Evolutionary conservation across 306 rosid species (phyloP).

Genomic region (Quercus aquifolioides): DNA sequence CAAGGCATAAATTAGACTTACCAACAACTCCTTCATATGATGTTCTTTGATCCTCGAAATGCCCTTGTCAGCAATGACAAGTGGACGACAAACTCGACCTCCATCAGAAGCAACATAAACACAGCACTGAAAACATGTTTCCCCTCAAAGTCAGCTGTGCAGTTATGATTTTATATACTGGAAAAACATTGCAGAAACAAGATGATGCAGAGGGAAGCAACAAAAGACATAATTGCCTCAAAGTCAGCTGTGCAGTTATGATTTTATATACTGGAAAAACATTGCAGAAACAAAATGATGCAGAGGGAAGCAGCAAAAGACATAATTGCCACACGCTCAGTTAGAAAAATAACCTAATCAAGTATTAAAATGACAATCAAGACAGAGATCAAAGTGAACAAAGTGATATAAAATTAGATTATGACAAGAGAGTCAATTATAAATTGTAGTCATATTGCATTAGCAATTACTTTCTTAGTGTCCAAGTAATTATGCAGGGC

Average conservation of each 20-base stretch:
- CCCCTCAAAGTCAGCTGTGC: conserved; percentile 9
- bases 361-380: not conserved
- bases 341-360: not conserved
- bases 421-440: no score
- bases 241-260: conserved; percentile 4
- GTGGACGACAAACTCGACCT: conserved; percentile 97
- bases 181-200: not conserved
- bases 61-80: conserved; percentile 92
- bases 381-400: not conserved
- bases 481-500: no score
- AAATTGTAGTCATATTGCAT: no score
- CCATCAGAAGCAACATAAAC: conserved; percentile 97
- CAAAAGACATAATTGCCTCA: not conserved
- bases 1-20: conserved; percentile 26
- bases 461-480: no score
- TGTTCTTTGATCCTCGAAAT: conserved; percentile 73
- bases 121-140: conserved; percentile 51
- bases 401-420: not conserved
- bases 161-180: conserved; percentile 3
- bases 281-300: not conserved
- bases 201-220: not conserved
- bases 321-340: not conserved
- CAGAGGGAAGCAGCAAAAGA: not conserved
- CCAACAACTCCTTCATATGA: conserved; percentile 91
- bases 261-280: not conserved